These are phyloP conservation scores for Parascedosporium putredinis DNA, from an alignment of 2,329 filamentous ascomycete species.

Conservation along the genomic window DNA sequence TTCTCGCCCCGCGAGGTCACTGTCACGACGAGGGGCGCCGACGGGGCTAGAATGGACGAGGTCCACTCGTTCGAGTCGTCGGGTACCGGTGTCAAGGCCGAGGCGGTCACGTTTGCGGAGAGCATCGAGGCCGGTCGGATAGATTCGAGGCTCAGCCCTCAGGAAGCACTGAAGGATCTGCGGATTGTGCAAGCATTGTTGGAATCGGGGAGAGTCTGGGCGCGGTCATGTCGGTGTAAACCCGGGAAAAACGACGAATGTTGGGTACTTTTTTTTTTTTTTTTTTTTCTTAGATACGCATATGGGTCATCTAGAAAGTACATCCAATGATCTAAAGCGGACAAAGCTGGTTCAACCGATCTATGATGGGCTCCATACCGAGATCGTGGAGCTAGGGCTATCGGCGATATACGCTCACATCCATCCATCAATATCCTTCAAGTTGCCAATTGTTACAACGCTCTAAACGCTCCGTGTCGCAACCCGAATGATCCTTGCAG, in stretches of 20 bases:
- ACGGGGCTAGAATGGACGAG: conserved; percentile 19
- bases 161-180: conserved; percentile 51
- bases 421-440: too few relatives aligned
- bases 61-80: conserved; percentile 36
- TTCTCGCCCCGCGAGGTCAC: conserved; percentile 34
- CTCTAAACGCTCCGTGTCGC: too few relatives aligned
- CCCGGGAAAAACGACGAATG: neutral
- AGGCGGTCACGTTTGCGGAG: conserved; percentile 52
- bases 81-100: conserved; percentile 44
- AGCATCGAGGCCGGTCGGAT: conserved; percentile 34
- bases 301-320: too few relatives aligned
- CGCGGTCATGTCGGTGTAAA: neutral
- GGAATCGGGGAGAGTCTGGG: conserved; percentile 7
- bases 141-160: conserved; percentile 41
- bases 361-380: too few relatives aligned
- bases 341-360: too few relatives aligned
- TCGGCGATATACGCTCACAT: too few relatives aligned
- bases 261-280: neutral
- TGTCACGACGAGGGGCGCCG: conserved; percentile 22
- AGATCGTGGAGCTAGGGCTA: too few relatives aligned
- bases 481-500: too few relatives aligned
- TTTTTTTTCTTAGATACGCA: too few relatives aligned
- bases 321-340: too few relatives aligned
- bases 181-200: conserved; percentile 38
- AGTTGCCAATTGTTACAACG: too few relatives aligned